These are phyloP conservation scores for Penicillium sp. DNA, from an alignment of 2,329 filamentous ascomycete genomes.

Conservation along the genomic window DNA sequence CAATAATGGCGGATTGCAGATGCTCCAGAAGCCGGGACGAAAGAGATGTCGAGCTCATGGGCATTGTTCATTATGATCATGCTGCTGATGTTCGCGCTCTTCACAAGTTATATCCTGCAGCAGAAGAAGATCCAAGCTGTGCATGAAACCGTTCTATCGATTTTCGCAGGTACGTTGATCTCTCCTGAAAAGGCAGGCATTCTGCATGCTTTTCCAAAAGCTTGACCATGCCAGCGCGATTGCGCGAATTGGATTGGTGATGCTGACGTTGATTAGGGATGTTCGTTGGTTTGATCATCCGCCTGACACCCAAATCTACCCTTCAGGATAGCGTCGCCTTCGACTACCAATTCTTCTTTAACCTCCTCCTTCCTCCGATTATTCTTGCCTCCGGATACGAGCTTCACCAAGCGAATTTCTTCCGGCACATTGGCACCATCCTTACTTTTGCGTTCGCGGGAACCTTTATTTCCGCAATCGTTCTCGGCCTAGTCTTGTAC, in stretches of 20 bases:
- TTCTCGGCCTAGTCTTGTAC: constrained; percentile 84
- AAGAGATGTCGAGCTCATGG: constrained; percentile 96
- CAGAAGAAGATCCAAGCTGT: constrained; percentile 96
- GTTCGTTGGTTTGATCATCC: constrained; percentile 87
- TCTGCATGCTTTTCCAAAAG: not conserved
- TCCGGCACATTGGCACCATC: constrained; percentile 95
- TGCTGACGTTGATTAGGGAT: constrained; percentile 64
- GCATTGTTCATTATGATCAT: constrained; percentile 95
- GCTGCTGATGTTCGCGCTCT: constrained; percentile 89
- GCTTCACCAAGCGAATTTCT: constrained; percentile 97
- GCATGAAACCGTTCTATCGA: constrained; percentile 96
- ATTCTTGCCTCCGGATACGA: constrained; percentile 97
- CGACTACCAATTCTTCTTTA: constrained; percentile 99
- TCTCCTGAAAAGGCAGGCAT: not conserved
- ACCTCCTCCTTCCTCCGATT: constrained; percentile 95
- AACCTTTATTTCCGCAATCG: constrained; percentile 95
- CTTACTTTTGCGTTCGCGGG: constrained; percentile 96
- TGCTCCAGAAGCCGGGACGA: constrained; percentile 79
- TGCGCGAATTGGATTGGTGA: not conserved
- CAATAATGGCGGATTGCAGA: constrained; percentile 35
- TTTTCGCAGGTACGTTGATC: constrained; percentile 74
- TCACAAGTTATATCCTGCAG: constrained; percentile 95
- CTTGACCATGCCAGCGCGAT: not conserved
- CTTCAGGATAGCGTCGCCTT: constrained; percentile 93
- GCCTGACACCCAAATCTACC: constrained; percentile 76